phyloP scores from a whole-genome alignment of 768 basidiomycete species.

The Lentinula sp. region DNA sequence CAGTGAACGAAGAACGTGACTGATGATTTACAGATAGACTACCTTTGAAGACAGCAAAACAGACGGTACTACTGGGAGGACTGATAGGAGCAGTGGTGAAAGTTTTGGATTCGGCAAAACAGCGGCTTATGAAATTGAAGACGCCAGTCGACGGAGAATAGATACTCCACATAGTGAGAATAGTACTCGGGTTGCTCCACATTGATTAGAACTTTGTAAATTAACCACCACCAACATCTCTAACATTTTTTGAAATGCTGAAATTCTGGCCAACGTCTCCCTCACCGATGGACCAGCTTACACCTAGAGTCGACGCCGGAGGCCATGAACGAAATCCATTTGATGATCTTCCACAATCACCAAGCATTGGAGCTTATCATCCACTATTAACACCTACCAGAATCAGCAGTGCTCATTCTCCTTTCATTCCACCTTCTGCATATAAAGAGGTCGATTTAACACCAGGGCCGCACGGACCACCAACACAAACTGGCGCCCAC shows the following conservation, averaged over 20 bases:
- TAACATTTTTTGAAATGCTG: neutral
- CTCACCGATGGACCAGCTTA: conserved; percentile 2
- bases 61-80: conserved; percentile 5
- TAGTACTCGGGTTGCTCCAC: neutral
- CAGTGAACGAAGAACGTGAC: neutral
- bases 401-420: neutral
- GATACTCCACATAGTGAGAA: conserved; percentile 4
- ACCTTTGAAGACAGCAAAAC: neutral
- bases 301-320: neutral
- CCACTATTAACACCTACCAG: conserved; percentile 5
- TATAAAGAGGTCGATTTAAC: neutral
- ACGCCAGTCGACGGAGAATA: neutral
- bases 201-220: neutral
- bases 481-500: neutral
- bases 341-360: neutral
- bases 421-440: neutral
- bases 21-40: conserved; percentile 5
- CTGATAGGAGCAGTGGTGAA: conserved; percentile 3
- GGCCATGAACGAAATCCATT: conserved; percentile 6
- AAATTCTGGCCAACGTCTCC: conserved; percentile 1
- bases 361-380: neutral
- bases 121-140: neutral
- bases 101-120: neutral
- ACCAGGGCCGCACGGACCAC: neutral
- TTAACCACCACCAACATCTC: conserved; percentile 3